These are phyloP conservation scores for Pholiota molesta DNA, from an alignment of 768 basidiomycete species.

Conservation along the genomic window DNA sequence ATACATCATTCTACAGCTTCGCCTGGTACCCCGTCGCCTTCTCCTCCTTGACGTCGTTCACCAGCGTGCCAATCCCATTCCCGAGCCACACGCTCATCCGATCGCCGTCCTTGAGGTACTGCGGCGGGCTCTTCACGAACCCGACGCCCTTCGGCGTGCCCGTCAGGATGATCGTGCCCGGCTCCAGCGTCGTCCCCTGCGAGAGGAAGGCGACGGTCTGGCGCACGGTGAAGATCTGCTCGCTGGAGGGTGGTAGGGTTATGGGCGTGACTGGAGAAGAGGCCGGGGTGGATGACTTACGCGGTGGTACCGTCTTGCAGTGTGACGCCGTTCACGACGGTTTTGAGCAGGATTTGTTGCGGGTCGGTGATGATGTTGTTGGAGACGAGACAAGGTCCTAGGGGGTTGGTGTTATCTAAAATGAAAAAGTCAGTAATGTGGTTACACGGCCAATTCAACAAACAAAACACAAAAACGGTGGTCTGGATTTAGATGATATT, in stretches of 20 bases:
- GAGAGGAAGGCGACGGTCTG: slow-evolving; percentile 82
- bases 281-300: slow-evolving; percentile 41
- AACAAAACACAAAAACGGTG: too few species aligned
- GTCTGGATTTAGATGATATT: background rate
- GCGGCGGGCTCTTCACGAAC: slow-evolving; percentile 69
- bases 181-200: slow-evolving; percentile 81
- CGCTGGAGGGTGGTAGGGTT: slow-evolving; percentile 39
- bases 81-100: slow-evolving; percentile 69
- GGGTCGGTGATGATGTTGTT: slow-evolving; percentile 65
- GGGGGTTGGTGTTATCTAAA: slow-evolving; percentile 68
- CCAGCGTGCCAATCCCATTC: slow-evolving; percentile 75
- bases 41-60: slow-evolving; percentile 81
- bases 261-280: background rate
- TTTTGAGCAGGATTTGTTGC: slow-evolving; percentile 62
- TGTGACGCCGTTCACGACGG: slow-evolving; percentile 63
- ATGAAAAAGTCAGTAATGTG: background rate
- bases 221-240: slow-evolving; percentile 81
- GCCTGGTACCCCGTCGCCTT: slow-evolving; percentile 29
- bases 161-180: slow-evolving; percentile 83
- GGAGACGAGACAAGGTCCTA: slow-evolving; percentile 83
- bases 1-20: slow-evolving; percentile 40
- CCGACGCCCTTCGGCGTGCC: slow-evolving; percentile 85
- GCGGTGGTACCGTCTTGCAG: slow-evolving; percentile 81
- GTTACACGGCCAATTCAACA: too few species aligned
- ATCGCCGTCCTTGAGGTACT: slow-evolving; percentile 77